Base-by-base conservation (phyloP, 2,329 filamentous ascomycete genomes). In the Sclerotinia borealis region DNA sequence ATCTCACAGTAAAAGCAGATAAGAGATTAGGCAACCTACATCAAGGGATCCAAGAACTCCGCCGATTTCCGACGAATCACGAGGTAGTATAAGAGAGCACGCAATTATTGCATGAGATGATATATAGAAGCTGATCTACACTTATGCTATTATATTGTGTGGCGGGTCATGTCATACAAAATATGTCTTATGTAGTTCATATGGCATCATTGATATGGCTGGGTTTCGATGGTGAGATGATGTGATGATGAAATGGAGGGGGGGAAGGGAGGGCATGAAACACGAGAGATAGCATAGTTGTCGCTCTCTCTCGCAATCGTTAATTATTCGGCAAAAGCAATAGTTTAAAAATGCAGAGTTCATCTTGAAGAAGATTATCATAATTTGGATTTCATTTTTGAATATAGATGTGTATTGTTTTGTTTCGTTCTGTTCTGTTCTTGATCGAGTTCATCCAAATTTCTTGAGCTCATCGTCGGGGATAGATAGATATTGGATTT, bases 31-130 rank as follows among this genome's bases (percentile, higher is more conserved):
- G 27, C 37, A 43, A 19, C 6, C 0, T 34, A 7, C 34, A 3
- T 34, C 27, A 45, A 45, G 39, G 19, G n/a, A 45, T 34, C 19
- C 19, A 31, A 27, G n/a, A 49, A 10, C 4, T 31, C 59, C 39
- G 41, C 31, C 41, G 50, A 25, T 27, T 62, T 31, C 50, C 37
- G 59, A 41, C 59, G n/a, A 51, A 61, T 55, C 29, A 61, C 29
- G 22, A 56, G 31, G 39, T 19, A 7, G 31, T 2, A 25, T 22
- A 10, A 31, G 19, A 45, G 59, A 62, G 59, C 59, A 62, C 59
- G 59, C 41, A 62, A 62, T 62, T 62, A 15, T 48, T 49, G 59
- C 59, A 43, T 62, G 22, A 22, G 43, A 56, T 62, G 50, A 48
- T 34, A 45, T 25, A n/a, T 27, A 27, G 52, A 27, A 17, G 27